Conservation (phyloP, 106 monocot genomes). For the Dioscorea dumetorum region DNA sequence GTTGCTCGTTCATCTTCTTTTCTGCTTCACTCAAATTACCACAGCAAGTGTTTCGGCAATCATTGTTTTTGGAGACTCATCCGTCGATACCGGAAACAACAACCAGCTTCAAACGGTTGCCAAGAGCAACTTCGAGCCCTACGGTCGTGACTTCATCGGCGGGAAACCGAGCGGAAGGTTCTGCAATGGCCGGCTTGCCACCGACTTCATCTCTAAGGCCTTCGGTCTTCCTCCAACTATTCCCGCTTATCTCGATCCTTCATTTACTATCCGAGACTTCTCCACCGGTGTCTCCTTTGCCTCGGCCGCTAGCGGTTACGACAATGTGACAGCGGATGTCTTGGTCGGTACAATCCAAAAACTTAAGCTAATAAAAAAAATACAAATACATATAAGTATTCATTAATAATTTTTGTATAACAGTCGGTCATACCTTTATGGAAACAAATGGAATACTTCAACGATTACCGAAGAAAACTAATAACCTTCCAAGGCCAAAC, state of each 20-base stretch:
- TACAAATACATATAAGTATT: not conserved
- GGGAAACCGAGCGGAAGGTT: slow-evolving; percentile 47
- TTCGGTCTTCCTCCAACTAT: slow-evolving; percentile 34
- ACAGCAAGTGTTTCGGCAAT: slow-evolving; percentile 27
- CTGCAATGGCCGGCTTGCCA: slow-evolving; percentile 52
- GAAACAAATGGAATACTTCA: slow-evolving; percentile 70
- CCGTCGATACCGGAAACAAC: slow-evolving; percentile 63
- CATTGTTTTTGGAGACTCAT: slow-evolving; percentile 53
- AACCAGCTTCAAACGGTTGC: slow-evolving; percentile 32
- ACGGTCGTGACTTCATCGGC: slow-evolving; percentile 46
- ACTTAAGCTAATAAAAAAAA: not conserved
- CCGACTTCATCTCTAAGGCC: slow-evolving; percentile 54
- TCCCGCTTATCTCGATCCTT: slow-evolving; percentile 52
- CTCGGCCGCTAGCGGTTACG: slow-evolving; percentile 51
- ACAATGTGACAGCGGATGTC: slow-evolving; percentile 48
- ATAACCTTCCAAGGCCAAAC: slow-evolving; percentile 21
- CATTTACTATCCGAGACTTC: slow-evolving; percentile 30
- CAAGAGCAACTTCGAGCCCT: slow-evolving; percentile 50
- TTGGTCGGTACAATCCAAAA: slow-evolving; percentile 19
- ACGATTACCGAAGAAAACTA: slow-evolving; percentile 39
- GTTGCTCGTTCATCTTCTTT: too few species aligned
- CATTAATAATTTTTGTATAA: not conserved
- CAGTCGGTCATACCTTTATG: slow-evolving; percentile 71
- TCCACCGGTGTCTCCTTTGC: slow-evolving; percentile 52
- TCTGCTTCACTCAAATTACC: not conserved